phyloP scores from a whole-genome alignment of 23 red algal genomes.

The Gracilaria gracilis region DNA sequence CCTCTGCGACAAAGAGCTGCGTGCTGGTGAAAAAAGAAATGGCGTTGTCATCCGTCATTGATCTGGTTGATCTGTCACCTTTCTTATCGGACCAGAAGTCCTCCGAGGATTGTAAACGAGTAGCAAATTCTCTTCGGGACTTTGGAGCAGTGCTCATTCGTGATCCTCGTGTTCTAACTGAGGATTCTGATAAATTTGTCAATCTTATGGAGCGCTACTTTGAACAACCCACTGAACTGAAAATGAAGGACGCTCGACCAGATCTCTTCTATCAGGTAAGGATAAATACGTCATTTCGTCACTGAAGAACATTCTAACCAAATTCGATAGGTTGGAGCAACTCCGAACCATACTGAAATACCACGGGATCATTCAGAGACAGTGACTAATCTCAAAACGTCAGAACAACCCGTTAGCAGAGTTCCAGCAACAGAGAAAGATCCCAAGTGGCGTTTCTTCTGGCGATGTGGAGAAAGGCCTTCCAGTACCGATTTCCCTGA shows the following conservation, averaged over 20 bases:
- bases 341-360: slow-evolving; percentile 77
- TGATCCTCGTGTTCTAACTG: slow-evolving; percentile 73
- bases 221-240: slow-evolving; percentile 57
- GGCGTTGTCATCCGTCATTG: slow-evolving; percentile 23
- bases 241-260: slow-evolving; percentile 90
- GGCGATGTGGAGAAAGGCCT: slow-evolving; percentile 77
- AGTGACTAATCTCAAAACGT: slow-evolving; percentile 8
- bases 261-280: slow-evolving; percentile 90
- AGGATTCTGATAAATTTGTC: slow-evolving; percentile 59
- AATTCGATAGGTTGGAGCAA: slow-evolving; percentile 49
- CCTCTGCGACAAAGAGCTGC: neutral
- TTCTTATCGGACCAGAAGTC: slow-evolving; percentile 22
- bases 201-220: slow-evolving; percentile 96
- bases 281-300: neutral
- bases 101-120: slow-evolving; percentile 38
- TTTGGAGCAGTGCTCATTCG: slow-evolving; percentile 83
- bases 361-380: slow-evolving; percentile 77
- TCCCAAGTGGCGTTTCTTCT: slow-evolving; percentile 97
- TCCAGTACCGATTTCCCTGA: slow-evolving; percentile 81
- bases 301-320: slow-evolving; percentile 4
- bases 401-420: slow-evolving; percentile 52
- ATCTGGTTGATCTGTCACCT: slow-evolving; percentile 50
- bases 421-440: slow-evolving; percentile 38
- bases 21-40: neutral
- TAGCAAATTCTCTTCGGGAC: slow-evolving; percentile 64